Evolutionary conservation across 2,329 filamentous ascomycete species (phyloP), one percentile per base, ranked within the genome.

Genomic region (Chrysoporthe cubensis): DNA sequence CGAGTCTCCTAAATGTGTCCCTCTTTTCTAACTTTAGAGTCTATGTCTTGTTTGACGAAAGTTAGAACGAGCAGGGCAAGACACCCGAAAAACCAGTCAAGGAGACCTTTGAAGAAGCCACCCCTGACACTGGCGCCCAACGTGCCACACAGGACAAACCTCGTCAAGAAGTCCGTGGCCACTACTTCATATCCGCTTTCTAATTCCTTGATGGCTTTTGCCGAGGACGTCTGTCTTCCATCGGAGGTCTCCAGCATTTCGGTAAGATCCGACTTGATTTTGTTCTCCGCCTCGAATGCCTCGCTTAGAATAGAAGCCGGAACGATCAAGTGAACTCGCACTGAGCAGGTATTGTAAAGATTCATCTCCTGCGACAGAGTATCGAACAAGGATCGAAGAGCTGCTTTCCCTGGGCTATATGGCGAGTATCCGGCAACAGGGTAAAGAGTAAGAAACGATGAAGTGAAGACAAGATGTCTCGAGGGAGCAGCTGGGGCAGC

Each of bases 391-490:
- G 85, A 84, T 46, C 89, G 85, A 70, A 92, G 82, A 16, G 90
- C 90, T 2, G 88, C 85, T 78, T 93, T 92, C 34, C 87, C 81
- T 4, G 90, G 89, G 0, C 85, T 82, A 74, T 93, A 93, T 0
- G 89, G 83, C 0, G 81, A 79, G 73, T 91, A 93, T 40, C 90
- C 90, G 9, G 87, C 83, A 18, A 92, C 76, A 13, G 87, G 85
- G 59, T 85, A 83, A 72, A 91, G 89, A 0, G 86, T 85, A n/a
- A 85, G 77, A 4, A 85, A 82, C 1, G 88, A 91, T 7, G 85
- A 87, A 0, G 90, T 92, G 74, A 92, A 89, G 71, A 93, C 86
- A 70, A 93, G 83, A 71, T 92, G 90, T 14, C 89, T 81, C 1
- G 75, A 46, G 59, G 73, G 6, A 11, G 37, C 21, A 3, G 18